Base-by-base conservation (phyloP, 192 early-diverging fungal species). In the Podila clonocystis region DNA sequence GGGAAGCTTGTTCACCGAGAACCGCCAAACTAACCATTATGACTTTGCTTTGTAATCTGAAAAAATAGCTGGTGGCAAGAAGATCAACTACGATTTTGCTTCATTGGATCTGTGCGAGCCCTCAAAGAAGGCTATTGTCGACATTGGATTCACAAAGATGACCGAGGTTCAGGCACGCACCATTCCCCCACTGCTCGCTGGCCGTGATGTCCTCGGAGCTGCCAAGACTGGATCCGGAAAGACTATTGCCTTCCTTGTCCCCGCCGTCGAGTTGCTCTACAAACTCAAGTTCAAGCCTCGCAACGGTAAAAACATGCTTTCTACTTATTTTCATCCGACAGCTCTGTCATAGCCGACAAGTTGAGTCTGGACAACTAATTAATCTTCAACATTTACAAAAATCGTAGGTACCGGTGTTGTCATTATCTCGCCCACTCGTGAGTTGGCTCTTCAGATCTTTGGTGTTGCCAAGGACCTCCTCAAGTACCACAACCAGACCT, bases 141-240 rank as follows among this genome's bases (percentile, higher is more conserved):
- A 96, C 61, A 95, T 98, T 92, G 96, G 96, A 34, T 98, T 98
- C 83, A 89, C 87, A 38, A 85, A 84, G 63, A 98, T 99, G 97
- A 99, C 97, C 13, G 95, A 98, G 79, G 93, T 99, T 58, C 98
- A 99, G 85, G 97, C 97, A 50, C 89, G 96, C 45, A 93, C 93
- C 11, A 98, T 99, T 65, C 97, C 96, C 20, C 93, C 98, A 45
- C 90, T 96, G 62, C 90, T 99, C 87, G 96, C 96, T 17, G 98
- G 98, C 50, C 91, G 95, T 50, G 98, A 99, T 85, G 96, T 99
- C 38, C 86, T 99, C 33, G 98, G 98, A 57, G 97, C 97, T 62
- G 98, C 98, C 36, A 99, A 99, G 84, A 99, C 98, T 2, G 97
- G 98, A 22, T 95, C 93, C 19, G 97, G 97, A 66, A 97, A 98